Evolutionary conservation across 139 green algal genomes (phyloP).

Genomic region (Asterochloris sp.): DNA sequence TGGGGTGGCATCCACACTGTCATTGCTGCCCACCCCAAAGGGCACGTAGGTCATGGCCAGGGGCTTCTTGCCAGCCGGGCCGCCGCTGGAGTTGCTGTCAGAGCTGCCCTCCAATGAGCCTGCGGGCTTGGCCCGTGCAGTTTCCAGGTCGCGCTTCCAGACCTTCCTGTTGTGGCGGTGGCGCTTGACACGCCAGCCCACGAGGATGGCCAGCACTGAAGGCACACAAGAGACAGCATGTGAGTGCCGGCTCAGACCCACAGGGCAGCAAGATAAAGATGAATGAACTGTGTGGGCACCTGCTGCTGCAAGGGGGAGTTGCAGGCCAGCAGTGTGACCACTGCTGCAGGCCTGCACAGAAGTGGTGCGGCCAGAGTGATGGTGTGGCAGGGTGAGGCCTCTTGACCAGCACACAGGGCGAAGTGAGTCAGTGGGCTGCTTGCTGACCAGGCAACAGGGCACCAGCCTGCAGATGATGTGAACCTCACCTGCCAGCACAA

Average conservation of each 20-base stretch:
- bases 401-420: no score
- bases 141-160: constrained; percentile 9
- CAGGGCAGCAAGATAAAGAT: neutral
- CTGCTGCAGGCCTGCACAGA: neutral
- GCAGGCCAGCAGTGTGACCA: neutral
- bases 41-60: constrained; percentile 3
- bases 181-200: constrained; percentile 4
- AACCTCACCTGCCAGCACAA: neutral
- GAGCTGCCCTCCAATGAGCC: neutral
- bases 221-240: neutral
- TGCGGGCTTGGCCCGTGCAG: neutral
- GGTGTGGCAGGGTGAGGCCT: no score
- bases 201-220: neutral
- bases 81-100: neutral
- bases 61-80: neutral
- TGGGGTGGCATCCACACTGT: constrained; percentile 8
- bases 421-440: no score
- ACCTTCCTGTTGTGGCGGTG: neutral
- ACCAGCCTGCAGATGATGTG: neutral
- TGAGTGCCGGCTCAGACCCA: neutral
- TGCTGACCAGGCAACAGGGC: neutral
- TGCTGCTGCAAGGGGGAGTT: neutral
- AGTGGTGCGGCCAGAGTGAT: no score
- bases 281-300: no score
- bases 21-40: constrained; percentile 7